Evolutionary conservation across 2,329 filamentous ascomycete species (phyloP).

Genomic region (Pseudopithomyces chartarum): DNA sequence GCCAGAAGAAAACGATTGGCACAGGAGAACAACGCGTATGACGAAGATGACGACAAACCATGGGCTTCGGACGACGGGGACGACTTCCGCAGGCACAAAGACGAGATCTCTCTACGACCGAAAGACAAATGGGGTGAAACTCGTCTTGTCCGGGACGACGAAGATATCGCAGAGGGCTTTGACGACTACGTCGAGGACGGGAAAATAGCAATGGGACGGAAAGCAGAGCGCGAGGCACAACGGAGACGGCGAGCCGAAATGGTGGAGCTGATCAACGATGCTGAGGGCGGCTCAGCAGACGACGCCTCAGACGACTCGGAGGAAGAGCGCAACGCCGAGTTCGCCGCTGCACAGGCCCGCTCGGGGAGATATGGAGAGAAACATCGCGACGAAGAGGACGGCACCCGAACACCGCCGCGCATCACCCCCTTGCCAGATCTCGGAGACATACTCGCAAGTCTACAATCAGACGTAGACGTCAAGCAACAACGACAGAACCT

Average conservation of each 20-base stretch:
- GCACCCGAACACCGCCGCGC: conserved; percentile 68
- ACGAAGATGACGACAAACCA: conserved; percentile 52
- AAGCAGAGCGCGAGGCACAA: conserved; percentile 74
- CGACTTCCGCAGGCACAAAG: conserved; percentile 44
- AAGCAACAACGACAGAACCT: conserved; percentile 65
- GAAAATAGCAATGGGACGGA: conserved; percentile 75
- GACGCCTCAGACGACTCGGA: conserved; percentile 71
- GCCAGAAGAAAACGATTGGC: conserved; percentile 83
- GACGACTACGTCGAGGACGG: conserved; percentile 90
- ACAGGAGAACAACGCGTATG: conserved; percentile 67
- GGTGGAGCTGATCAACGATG: conserved; percentile 79
- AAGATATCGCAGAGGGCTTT: conserved; percentile 91
- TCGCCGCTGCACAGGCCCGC: conserved; percentile 83
- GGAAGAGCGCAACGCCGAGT: conserved; percentile 71
- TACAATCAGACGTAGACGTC: conserved; percentile 65
- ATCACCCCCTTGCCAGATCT: conserved; percentile 80
- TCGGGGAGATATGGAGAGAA: conserved; percentile 77
- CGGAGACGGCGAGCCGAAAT: conserved; percentile 75
- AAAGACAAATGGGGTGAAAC: conserved; percentile 70
- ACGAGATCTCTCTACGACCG: conserved; percentile 55
- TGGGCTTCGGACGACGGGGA: conserved; percentile 49
- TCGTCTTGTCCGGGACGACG: conserved; percentile 81
- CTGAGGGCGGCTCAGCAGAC: conserved; percentile 73
- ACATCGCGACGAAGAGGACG: conserved; percentile 48
- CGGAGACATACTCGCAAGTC: conserved; percentile 65